These are phyloP conservation scores for Trypanosoma mega DNA, from an alignment of 208 protist species.

Conservation along the genomic window DNA sequence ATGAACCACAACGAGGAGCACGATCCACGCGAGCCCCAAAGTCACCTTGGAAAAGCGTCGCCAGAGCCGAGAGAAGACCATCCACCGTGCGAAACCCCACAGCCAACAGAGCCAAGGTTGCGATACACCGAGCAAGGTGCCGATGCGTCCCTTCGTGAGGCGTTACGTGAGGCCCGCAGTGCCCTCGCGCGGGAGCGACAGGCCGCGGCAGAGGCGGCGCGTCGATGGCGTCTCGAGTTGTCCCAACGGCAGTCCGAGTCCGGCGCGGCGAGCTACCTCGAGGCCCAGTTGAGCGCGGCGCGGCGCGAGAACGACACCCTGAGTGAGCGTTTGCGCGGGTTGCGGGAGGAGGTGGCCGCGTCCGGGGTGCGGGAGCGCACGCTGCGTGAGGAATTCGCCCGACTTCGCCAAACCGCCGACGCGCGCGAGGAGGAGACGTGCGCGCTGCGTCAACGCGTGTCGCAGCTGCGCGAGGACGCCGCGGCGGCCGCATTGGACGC, in stretches of 20 bases:
- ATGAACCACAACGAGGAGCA: too few relatives aligned
- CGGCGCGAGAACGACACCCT: conserved; percentile 51
- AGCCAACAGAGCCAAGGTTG: conserved; percentile 19
- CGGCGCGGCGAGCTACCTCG: conserved; percentile 35
- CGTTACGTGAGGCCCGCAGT: not conserved
- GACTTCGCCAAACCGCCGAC: too few relatives aligned
- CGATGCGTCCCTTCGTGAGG: conserved; percentile 1
- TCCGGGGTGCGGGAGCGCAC: not conserved
- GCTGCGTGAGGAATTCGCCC: not conserved
- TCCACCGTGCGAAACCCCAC: too few relatives aligned
- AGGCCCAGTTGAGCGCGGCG: conserved; percentile 47
- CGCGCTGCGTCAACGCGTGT: too few relatives aligned
- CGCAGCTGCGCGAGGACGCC: too few relatives aligned
- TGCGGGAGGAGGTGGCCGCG: conserved; percentile 51
- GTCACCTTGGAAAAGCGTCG: too few relatives aligned
- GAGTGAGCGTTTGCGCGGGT: conserved; percentile 56
- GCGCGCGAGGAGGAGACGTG: too few relatives aligned
- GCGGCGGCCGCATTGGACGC: too few relatives aligned
- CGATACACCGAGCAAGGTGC: conserved; percentile 36
- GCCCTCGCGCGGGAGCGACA: conserved; percentile 35
- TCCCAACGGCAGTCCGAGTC: conserved; percentile 43
- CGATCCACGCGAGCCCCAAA: too few relatives aligned
- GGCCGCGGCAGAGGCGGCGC: conserved; percentile 33
- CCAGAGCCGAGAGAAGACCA: too few relatives aligned
- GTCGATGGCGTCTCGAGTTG: conserved; percentile 41